These are phyloP conservation scores for Penicillium diatomitis DNA, from an alignment of 495 filamentous ascomycete species.

Conservation along the genomic window DNA sequence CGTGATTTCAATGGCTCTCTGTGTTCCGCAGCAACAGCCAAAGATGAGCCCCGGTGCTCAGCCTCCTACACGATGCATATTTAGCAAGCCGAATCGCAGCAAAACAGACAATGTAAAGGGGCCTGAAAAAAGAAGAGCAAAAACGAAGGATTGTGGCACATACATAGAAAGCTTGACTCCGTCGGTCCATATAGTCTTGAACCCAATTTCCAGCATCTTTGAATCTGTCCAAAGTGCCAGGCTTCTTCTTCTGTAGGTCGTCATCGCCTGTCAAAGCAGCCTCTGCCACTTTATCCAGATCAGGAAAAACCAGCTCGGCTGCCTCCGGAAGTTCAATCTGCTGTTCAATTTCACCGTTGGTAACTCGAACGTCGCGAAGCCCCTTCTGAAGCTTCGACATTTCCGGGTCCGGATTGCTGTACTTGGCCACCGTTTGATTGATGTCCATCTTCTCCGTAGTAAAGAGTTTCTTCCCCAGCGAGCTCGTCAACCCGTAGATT, in stretches of 20 bases:
- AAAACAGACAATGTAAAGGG: no score
- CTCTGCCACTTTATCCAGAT: slow-evolving; percentile 4
- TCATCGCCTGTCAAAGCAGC: neutral
- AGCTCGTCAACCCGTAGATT: neutral
- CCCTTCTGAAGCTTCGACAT: slow-evolving; percentile 1
- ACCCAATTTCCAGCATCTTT: slow-evolving; percentile 4
- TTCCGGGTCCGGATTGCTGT: slow-evolving; percentile 4
- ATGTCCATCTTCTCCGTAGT: slow-evolving; percentile 6
- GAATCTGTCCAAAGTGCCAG: slow-evolving; percentile 1
- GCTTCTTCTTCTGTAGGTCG: neutral
- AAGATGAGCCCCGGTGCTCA: slow-evolving; percentile 3
- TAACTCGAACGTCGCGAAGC: slow-evolving; percentile 2
- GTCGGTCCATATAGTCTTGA: slow-evolving; percentile 6
- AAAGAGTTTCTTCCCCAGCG: slow-evolving; percentile 6
- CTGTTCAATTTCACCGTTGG: slow-evolving; percentile 3
- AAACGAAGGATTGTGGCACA: neutral
- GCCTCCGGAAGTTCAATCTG: slow-evolving; percentile 7
- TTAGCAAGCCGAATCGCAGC: no score
- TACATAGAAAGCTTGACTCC: slow-evolving; percentile 4
- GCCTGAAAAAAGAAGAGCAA: no score
- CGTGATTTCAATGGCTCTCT: slow-evolving; percentile 2
- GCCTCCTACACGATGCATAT: neutral
- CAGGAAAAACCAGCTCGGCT: slow-evolving; percentile 9
- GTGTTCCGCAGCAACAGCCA: neutral
- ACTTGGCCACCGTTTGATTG: slow-evolving; percentile 1